phyloP scores from a whole-genome alignment of 2,329 filamentous ascomycete species.

The Tolypocladium cylindrosporum region DNA sequence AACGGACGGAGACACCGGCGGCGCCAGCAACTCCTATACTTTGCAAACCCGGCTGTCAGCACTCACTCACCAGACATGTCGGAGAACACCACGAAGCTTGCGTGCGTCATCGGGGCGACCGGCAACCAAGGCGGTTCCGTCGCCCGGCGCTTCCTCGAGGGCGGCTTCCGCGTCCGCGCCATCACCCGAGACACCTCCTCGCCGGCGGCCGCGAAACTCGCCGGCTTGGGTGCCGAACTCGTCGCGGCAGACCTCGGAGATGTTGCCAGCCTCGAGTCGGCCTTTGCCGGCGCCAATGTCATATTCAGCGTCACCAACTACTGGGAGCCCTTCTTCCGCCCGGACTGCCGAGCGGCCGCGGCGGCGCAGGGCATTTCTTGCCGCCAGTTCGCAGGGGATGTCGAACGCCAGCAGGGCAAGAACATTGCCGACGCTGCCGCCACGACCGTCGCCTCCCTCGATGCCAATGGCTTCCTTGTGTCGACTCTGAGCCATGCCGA shows the following conservation, averaged over 20 bases:
- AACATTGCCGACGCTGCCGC: conserved; percentile 47
- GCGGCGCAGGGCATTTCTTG: conserved; percentile 27
- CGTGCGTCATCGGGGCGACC: conserved; percentile 37
- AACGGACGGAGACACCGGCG: background rate
- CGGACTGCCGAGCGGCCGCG: conserved; percentile 29
- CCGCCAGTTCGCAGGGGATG: conserved; percentile 33
- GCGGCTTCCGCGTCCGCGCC: conserved; percentile 33
- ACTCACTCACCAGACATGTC: background rate
- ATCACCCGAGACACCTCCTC: conserved; percentile 35
- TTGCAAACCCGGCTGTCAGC: background rate
- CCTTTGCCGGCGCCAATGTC: conserved; percentile 33
- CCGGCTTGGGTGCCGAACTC: conserved; percentile 30
- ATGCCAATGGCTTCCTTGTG: conserved; percentile 36
- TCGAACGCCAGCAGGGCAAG: conserved; percentile 39
- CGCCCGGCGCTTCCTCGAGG: conserved; percentile 32
- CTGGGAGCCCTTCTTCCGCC: conserved; percentile 39
- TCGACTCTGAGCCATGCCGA: conserved; percentile 40
- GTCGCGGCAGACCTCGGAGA: conserved; percentile 34
- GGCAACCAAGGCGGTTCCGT: conserved; percentile 44
- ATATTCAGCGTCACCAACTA: conserved; percentile 49
- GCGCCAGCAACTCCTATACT: background rate
- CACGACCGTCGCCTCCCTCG: conserved; percentile 25
- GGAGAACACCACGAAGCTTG: conserved; percentile 19
- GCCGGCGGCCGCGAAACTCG: conserved; percentile 27
- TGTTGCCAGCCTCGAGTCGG: conserved; percentile 23